A percentile compares a stretch with the other conserved stretches of the same genome.
These are phyloP conservation scores for Hypoxylon cercidicola DNA, from an alignment of 495 filamentous ascomycete genomes.

Conservation along the genomic window DNA sequence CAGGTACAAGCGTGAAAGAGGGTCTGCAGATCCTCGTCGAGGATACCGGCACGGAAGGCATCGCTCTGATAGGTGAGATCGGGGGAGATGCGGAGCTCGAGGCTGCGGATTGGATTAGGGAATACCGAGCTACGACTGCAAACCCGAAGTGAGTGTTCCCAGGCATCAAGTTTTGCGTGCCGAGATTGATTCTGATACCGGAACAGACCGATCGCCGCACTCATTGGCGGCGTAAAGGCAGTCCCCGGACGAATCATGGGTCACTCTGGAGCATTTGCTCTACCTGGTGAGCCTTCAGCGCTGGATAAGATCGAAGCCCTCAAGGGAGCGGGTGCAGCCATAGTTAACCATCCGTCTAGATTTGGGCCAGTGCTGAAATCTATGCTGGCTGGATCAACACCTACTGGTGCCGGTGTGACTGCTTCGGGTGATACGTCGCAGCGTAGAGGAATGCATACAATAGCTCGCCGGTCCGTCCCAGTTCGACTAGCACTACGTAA, in stretches of 20 bases:
- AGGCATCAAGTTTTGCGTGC: no score
- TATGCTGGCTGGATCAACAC: conserved; percentile 37
- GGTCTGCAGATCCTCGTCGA: conserved; percentile 77
- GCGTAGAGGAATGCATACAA: conserved; percentile 64
- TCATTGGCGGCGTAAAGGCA: conserved; percentile 77
- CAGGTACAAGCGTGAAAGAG: conserved; percentile 84
- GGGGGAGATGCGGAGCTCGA: conserved; percentile 85
- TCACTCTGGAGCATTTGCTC: conserved; percentile 83
- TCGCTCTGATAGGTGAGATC: conserved; percentile 86
- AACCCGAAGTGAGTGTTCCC: conserved; percentile 73
- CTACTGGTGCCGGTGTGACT: conserved; percentile 33
- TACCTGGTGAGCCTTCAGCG: conserved; percentile 72
- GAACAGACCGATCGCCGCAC: conserved; percentile 78
- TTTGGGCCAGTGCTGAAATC: conserved; percentile 79
- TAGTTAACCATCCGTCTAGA: conserved; percentile 83
- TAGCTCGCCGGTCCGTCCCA: conserved; percentile 36
- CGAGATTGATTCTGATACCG: conserved; percentile 6
- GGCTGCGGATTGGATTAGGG: conserved; percentile 81
- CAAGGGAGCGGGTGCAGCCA: conserved; percentile 74
- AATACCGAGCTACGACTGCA: conserved; percentile 66
- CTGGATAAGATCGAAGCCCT: conserved; percentile 73
- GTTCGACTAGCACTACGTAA: not conserved
- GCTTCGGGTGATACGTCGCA: conserved; percentile 37
- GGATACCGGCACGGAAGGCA: conserved; percentile 81
- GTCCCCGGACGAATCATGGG: conserved; percentile 81